phyloP scores from a whole-genome alignment of 352 stramenopile species.

The Globisporangium nodosum region DNA sequence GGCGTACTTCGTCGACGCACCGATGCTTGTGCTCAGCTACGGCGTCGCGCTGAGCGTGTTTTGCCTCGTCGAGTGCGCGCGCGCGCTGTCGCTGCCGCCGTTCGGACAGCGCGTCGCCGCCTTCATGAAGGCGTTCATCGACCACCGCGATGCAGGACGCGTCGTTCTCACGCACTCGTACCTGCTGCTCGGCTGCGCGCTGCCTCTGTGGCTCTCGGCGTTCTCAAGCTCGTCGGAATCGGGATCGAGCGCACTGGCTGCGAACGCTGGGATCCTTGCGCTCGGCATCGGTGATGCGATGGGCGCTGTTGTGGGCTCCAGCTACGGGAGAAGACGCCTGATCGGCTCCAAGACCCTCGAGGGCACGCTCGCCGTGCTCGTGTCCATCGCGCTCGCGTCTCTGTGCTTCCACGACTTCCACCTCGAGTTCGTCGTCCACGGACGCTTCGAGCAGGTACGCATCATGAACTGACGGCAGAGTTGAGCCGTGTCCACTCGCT shows the following conservation, averaged over 20 bases:
- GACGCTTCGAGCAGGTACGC: constrained; percentile 30
- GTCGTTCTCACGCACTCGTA: constrained; percentile 78
- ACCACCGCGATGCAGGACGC: constrained; percentile 61
- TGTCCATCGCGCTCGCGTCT: constrained; percentile 54
- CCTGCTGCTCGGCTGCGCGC: constrained; percentile 64
- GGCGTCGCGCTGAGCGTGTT: constrained; percentile 71
- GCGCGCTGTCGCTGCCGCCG: constrained; percentile 49
- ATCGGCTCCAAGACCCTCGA: constrained; percentile 68
- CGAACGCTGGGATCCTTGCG: constrained; percentile 65
- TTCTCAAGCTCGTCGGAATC: background rate
- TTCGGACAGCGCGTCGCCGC: constrained; percentile 40
- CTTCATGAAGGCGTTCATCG: constrained; percentile 73
- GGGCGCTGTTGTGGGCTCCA: constrained; percentile 58
- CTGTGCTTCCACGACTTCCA: constrained; percentile 42
- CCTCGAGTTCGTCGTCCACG: constrained; percentile 10
- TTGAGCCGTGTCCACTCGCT: background rate
- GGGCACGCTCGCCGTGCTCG: constrained; percentile 49
- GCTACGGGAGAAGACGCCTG: constrained; percentile 34
- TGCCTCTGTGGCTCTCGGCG: constrained; percentile 59
- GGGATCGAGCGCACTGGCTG: constrained; percentile 18
- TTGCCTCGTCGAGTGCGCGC: constrained; percentile 59
- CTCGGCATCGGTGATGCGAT: constrained; percentile 75
- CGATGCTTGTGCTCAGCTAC: constrained; percentile 76
- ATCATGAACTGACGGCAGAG: background rate
- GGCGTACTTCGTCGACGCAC: constrained; percentile 37